A percentile compares a stretch with the other conserved stretches of the same genome.
Evolutionary conservation across 2,329 filamentous ascomycete species (phyloP).

Genomic region (Diaporthe citrichinensis): DNA sequence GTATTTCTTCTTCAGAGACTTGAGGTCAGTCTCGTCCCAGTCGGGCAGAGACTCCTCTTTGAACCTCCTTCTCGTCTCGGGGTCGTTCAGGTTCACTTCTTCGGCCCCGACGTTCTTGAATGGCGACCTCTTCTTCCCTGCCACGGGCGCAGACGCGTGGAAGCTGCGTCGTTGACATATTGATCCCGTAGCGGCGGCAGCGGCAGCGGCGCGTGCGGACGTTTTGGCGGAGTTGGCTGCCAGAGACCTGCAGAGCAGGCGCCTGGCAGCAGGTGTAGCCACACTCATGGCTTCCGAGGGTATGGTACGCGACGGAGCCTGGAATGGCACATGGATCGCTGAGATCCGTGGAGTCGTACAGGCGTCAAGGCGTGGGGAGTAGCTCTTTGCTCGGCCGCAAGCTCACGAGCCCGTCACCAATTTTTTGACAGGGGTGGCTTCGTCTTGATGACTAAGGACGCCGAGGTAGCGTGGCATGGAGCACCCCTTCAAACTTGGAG

Average conservation of each 20-base stretch:
- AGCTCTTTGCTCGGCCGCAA: constrained; percentile 34
- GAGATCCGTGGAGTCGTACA: constrained; percentile 19
- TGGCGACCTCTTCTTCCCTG: constrained; percentile 59
- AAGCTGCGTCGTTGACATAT: constrained; percentile 59
- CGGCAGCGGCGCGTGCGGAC: constrained; percentile 42
- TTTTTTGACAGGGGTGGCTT: constrained; percentile 39
- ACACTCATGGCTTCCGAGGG: constrained; percentile 64
- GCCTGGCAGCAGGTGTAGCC: constrained; percentile 65
- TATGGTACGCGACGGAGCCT: constrained; percentile 36
- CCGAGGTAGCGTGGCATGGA: neutral
- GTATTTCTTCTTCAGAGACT: constrained; percentile 76
- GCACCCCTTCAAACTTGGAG: neutral
- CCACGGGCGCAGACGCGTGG: constrained; percentile 65
- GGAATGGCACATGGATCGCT: constrained; percentile 35
- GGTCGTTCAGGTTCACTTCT: constrained; percentile 63
- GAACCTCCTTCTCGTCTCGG: constrained; percentile 60
- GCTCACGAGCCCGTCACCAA: constrained; percentile 40
- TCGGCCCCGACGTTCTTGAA: constrained; percentile 68
- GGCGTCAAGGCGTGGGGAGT: constrained; percentile 22
- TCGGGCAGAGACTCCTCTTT: constrained; percentile 67
- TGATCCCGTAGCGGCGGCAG: constrained; percentile 44
- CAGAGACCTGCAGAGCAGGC: constrained; percentile 66
- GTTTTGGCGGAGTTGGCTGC: constrained; percentile 50
- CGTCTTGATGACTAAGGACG: constrained; percentile 35
- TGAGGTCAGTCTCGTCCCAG: constrained; percentile 78